These are phyloP conservation scores for Calonectria leucothoes DNA, from an alignment of 2,329 filamentous ascomycete species.

Conservation along the genomic window DNA sequence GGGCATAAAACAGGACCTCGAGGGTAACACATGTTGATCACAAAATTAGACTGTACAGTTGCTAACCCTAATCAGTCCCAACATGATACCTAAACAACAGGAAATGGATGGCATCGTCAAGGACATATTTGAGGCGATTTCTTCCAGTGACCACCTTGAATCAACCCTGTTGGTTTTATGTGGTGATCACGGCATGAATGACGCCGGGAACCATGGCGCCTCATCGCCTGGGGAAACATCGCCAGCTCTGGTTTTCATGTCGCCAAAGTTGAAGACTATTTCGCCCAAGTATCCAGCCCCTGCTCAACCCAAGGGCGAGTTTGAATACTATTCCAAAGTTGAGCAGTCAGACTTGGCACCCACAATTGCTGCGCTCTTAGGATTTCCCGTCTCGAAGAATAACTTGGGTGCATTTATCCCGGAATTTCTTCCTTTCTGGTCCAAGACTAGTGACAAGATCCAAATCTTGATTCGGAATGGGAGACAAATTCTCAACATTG, in stretches of 20 bases:
- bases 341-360: slow-evolving; percentile 96
- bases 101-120: slow-evolving; percentile 92
- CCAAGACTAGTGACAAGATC: slow-evolving; percentile 61
- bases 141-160: slow-evolving; percentile 74
- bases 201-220: slow-evolving; percentile 95
- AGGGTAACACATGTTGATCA: slow-evolving; percentile 62
- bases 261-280: slow-evolving; percentile 79
- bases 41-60: not conserved
- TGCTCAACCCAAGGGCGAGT: slow-evolving; percentile 71
- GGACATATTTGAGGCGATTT: slow-evolving; percentile 81
- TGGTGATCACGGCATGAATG: slow-evolving; percentile 99
- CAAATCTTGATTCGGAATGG: slow-evolving; percentile 83
- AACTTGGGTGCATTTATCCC: slow-evolving; percentile 89
- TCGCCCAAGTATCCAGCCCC: slow-evolving; percentile 62
- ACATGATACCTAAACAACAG: slow-evolving; percentile 92
- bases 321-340: slow-evolving; percentile 85
- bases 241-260: slow-evolving; percentile 90
- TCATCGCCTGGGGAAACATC: slow-evolving; percentile 95
- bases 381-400: slow-evolving; percentile 89
- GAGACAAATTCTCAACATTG: slow-evolving; percentile 80
- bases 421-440: slow-evolving; percentile 83
- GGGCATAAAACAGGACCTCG: slow-evolving; percentile 94
- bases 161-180: slow-evolving; percentile 87
- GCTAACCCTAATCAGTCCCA: slow-evolving; percentile 65
- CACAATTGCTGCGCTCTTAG: slow-evolving; percentile 86